Evolutionary conservation across 257 asterid species (phyloP).

Genomic region (Osmanthus fragrans): DNA sequence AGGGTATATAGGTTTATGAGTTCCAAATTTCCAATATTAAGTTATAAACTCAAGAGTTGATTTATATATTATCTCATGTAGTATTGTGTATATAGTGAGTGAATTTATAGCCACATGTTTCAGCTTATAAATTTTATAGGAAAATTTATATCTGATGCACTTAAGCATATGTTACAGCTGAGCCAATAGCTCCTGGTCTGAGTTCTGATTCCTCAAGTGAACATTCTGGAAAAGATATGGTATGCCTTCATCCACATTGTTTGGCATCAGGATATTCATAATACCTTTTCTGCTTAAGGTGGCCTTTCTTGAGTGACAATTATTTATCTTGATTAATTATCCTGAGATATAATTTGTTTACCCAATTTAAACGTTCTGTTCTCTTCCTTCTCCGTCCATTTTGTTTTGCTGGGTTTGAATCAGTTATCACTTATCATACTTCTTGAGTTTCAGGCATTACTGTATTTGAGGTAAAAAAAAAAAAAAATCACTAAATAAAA

Average conservation of each 20-base stretch:
- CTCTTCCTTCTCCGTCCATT: not conserved
- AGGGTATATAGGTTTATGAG: not conserved
- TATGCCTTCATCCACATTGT: constrained; percentile 21
- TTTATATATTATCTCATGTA: not conserved
- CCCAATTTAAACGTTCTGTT: not conserved
- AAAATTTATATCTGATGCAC: not conserved
- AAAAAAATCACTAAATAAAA: not conserved
- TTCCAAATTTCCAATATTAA: not conserved
- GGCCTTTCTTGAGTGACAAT: not conserved
- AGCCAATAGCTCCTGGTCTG: constrained; percentile 39
- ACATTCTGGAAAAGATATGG: constrained; percentile 51
- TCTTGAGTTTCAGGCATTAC: not conserved
- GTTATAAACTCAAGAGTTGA: not conserved
- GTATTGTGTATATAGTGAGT: not conserved
- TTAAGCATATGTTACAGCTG: constrained; percentile 47
- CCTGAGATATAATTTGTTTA: not conserved
- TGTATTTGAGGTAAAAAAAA: not conserved
- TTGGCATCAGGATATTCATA: not conserved
- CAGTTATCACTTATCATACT: not conserved
- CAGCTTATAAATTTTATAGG: not conserved
- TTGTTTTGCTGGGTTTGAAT: not conserved
- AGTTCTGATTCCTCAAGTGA: constrained; percentile 47
- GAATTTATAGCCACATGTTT: not conserved
- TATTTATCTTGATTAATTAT: not conserved
- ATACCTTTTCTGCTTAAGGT: not conserved